Evolutionary conservation across 257 asterid genomes (phyloP), one percentile per base, ranked within the genome.

Genomic region (Nicotiana attenuata): DNA sequence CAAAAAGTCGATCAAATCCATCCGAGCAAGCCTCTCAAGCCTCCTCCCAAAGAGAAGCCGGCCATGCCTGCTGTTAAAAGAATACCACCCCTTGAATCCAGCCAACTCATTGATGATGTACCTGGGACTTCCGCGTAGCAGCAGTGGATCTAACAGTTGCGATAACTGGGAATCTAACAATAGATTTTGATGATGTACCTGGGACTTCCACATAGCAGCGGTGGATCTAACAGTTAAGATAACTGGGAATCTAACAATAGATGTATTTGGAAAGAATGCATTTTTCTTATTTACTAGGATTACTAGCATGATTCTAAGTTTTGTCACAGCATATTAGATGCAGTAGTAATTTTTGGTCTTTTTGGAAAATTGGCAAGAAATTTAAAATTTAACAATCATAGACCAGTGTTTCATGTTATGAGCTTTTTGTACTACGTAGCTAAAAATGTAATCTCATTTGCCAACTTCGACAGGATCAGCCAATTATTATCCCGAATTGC

Each of bases 111-210:
- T 26, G 89, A 83, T 73, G 97, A 92, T 19, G 76, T 92, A 29
- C 93, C 89, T 52, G 83, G 88, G 81, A 90, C 85, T 17, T 91
- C 95, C 28, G 93, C 95, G 8, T 90, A 89, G 83, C 45, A 47
- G 33, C 41, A 75, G 15, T 35, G 0, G 41, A 28, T 73, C 79
- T 73, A 24, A 26, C 63, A 24, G 41, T 22, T 28, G 15, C 4
- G 41, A 50, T 33, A 26, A 75, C 63, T 24, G n/a, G 45, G 45
- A 4, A 75, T 75, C 1, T 60, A 41, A 33, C 38, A 33, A 33
- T 33, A 33, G 38, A 5, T 33, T 33, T 75, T 50, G 89, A 83
- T 73, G 97, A 92, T 16, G 76, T 92, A 35, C 93, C 89, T 52
- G 83, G 88, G 82, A 90, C 85, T 17, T 91, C 95, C 28, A 92